A percentile compares a stretch with the other conserved stretches of the same genome.
These are phyloP conservation scores for Candida corydali DNA, from an alignment of 805 yeast species.

Conservation along the genomic window DNA sequence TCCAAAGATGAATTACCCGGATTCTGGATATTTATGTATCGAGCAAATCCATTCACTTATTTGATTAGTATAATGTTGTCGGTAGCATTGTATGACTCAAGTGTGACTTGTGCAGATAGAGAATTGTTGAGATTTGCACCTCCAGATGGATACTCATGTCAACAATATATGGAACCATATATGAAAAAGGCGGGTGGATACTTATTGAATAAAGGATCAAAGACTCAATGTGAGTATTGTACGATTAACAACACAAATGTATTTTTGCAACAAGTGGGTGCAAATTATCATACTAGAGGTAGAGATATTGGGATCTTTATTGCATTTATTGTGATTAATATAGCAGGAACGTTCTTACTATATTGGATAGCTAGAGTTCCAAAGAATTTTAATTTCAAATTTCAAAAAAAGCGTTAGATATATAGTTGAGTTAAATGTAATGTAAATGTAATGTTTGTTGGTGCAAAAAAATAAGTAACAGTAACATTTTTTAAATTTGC, in stretches of 20 bases:
- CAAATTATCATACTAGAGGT: slow-evolving; percentile 52
- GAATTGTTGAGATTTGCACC: slow-evolving; percentile 14
- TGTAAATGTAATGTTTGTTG: background rate
- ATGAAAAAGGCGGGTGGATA: slow-evolving; percentile 44
- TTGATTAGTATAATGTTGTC: slow-evolving; percentile 51
- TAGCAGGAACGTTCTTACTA: slow-evolving; percentile 25
- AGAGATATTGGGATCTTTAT: slow-evolving; percentile 57
- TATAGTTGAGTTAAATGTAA: too few species aligned
- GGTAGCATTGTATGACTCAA: slow-evolving; percentile 22
- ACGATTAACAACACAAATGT: slow-evolving; percentile 51
- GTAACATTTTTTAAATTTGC: too few species aligned
- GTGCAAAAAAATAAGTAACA: too few species aligned
- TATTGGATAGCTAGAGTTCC: slow-evolving; percentile 76
- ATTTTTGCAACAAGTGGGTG: slow-evolving; percentile 45
- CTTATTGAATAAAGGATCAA: slow-evolving; percentile 33
- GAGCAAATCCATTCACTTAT: slow-evolving; percentile 68
- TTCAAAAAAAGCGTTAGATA: background rate
- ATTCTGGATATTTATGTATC: slow-evolving; percentile 70
- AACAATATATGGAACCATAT: slow-evolving; percentile 22
- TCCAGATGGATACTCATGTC: slow-evolving; percentile 20
- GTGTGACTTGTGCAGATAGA: slow-evolving; percentile 35
- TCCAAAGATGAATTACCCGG: slow-evolving; percentile 25
- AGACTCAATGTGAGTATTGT: slow-evolving; percentile 60
- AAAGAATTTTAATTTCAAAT: slow-evolving; percentile 32
- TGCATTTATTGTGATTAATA: slow-evolving; percentile 29